Base-by-base conservation (phyloP, 345 rosid species). In the Camelina neglecta region DNA sequence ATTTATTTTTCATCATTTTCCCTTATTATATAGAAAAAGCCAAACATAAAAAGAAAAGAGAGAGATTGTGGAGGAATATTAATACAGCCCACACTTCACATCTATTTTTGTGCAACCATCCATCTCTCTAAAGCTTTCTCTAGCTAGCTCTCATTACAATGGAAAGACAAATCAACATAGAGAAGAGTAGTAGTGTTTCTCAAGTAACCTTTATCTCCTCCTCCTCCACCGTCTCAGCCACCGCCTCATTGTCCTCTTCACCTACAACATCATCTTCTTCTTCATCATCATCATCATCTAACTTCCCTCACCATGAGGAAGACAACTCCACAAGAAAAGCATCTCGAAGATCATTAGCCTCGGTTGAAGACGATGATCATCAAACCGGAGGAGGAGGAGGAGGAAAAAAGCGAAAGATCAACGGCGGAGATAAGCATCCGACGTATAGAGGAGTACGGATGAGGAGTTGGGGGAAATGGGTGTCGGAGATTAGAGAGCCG, bases 401-500 rank as follows among this genome's bases (percentile, higher is more conserved):
- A 4, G 81, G 4, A 44, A 86, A 84, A 71, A 81, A 73, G 63
- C 60, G 41, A 9, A 80, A 79, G 63, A 79, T 3, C 10, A 74
- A 42, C 71, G 74, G 60, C 7, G 75, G 65, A 21, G 72, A 85
- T 35, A 79, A 69, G 5, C 90, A 88, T 65, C 87, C 85, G 4
- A 85, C 85, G 4, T 90, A 80, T 41, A 83, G 96, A 58, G 96
- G 96, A 42, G 93, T 90, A 2, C 51, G 96, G 21, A 88, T 81
- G 96, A 71, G 96, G 21, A 90, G 90, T 39, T 90, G 96, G 96
- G 96, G 96, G n/a, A 90, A 86, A 85, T 90, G 96, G 96, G 96
- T 90, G 13, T 90, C 91, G 1, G 96, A 90, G 73, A 90, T 90
- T 64, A 80, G 96, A 73, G 93, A 90, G 66, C 96, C 96, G 0